Base-by-base conservation (phyloP, 768 basidiomycete species). In the Termitomyces sp. region DNA sequence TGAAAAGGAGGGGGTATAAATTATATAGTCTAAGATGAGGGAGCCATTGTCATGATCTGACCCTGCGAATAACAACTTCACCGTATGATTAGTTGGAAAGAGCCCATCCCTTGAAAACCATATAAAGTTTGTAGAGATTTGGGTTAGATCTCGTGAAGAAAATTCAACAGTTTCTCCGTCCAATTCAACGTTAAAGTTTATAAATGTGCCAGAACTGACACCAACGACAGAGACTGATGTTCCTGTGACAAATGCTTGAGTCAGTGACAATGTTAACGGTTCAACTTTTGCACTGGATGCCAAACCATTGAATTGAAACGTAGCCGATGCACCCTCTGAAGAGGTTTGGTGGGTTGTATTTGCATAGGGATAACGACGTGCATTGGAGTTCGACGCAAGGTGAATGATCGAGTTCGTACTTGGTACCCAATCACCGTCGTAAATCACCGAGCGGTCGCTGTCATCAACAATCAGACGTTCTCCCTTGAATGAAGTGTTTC, bases 181-280 rank as follows among this genome's bases (percentile, higher is more conserved):
- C 1, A 34, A 0, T 1, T 3, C 0, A 20, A 33, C 2, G 2
- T 0, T 0, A 2, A 5, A 7, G 13, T 20, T 2, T 33, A 12
- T 1, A 0, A 1, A 3, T n/a, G 2, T 1, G 12, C 31, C 33
- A 8, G 13, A 22, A 36, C 12, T 22, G 15, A 8, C 4, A 10
- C 49, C 33, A 10, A 36, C 15, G 1, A 50, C 13, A 5, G 49
- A 50, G 31, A 50, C 49, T 9, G 49, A 4, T 33, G 33, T 36
- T 50, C 49, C 49, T 50, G 18, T 22, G 31, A 33, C 31, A 33
- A 33, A 15, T 24, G 13, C 6, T 50, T 1, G 15, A 50, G 13
- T 24, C 8, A 39, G 18, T 39, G 37, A 37, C 31, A 33, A 33
- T 6, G 37, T 15, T 50, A n/a, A 13, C 5, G n/a, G 3, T 34